These are phyloP conservation scores for Hortaea sp. DNA, from an alignment of 2,329 filamentous ascomycete genomes.

Conservation along the genomic window DNA sequence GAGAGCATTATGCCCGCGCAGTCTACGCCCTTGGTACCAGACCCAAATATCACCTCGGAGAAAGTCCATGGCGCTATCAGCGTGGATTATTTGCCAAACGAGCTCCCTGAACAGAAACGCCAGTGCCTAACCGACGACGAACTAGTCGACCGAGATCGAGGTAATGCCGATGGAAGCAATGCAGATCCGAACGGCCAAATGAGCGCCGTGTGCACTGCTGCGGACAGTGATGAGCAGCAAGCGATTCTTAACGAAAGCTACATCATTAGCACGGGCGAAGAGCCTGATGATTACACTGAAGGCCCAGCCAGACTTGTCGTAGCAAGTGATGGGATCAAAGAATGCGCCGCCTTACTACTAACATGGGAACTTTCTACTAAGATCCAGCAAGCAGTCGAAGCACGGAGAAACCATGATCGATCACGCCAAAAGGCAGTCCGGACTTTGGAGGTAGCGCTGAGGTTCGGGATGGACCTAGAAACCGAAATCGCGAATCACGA, in stretches of 20 bases:
- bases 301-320: conserved; percentile 8
- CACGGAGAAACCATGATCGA: conserved; percentile 3
- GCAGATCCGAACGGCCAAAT: too few relatives aligned
- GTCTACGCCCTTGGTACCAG: too few relatives aligned
- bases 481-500: conserved; percentile 4
- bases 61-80: too few relatives aligned
- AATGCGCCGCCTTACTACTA: conserved; percentile 8
- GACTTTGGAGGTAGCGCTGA: neutral
- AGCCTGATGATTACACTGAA: conserved; percentile 7
- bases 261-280: neutral
- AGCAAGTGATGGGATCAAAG: conserved; percentile 8
- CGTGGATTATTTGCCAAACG: too few relatives aligned
- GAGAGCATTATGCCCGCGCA: too few relatives aligned
- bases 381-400: conserved; percentile 4
- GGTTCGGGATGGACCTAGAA: conserved; percentile 2
- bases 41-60: too few relatives aligned
- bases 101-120: too few relatives aligned
- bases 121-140: too few relatives aligned
- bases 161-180: too few relatives aligned
- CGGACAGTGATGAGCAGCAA: neutral
- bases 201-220: too few relatives aligned
- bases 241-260: neutral
- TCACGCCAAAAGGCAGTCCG: neutral
- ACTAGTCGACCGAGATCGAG: too few relatives aligned
- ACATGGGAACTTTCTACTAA: conserved; percentile 3